phyloP scores from a whole-genome alignment of 75 land plant genomes.

The Cryptomeria japonica region DNA sequence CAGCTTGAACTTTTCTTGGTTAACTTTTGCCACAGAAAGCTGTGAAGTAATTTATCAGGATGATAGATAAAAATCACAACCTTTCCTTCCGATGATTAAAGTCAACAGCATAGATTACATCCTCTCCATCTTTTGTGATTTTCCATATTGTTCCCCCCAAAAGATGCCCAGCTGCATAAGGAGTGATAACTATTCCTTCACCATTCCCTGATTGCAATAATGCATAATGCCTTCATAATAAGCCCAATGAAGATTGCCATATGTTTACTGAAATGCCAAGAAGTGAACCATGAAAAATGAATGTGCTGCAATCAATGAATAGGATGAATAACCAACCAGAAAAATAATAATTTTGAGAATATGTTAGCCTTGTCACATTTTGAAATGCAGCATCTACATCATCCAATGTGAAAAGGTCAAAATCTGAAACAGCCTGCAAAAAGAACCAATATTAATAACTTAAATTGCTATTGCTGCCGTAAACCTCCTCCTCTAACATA shows the following conservation, averaged over 20 bases:
- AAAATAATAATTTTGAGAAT: conserved; percentile 85
- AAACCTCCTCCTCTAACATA: neutral
- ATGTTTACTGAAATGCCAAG: conserved; percentile 2
- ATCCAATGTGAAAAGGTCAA: conserved; percentile 93
- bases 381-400: conserved; percentile 88
- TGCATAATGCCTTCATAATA: neutral
- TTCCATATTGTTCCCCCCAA: conserved; percentile 96
- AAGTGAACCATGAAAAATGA: neutral
- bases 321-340: conserved; percentile 49
- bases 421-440: conserved; percentile 95
- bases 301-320: neutral
- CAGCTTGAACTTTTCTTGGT: neutral
- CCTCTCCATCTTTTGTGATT: conserved; percentile 98
- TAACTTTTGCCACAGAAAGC: neutral
- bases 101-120: conserved; percentile 98
- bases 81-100: conserved; percentile 97
- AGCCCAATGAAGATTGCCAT: neutral
- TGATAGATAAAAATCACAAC: conserved; percentile 26
- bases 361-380: conserved; percentile 70
- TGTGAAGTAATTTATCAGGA: neutral
- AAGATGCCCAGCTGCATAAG: conserved; percentile 95
- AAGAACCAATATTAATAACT: neutral
- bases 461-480: neutral
- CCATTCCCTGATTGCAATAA: conserved; percentile 70
- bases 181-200: conserved; percentile 93